Conservation (phyloP, 768 basidiomycete species). For the Obba rivulosa region DNA sequence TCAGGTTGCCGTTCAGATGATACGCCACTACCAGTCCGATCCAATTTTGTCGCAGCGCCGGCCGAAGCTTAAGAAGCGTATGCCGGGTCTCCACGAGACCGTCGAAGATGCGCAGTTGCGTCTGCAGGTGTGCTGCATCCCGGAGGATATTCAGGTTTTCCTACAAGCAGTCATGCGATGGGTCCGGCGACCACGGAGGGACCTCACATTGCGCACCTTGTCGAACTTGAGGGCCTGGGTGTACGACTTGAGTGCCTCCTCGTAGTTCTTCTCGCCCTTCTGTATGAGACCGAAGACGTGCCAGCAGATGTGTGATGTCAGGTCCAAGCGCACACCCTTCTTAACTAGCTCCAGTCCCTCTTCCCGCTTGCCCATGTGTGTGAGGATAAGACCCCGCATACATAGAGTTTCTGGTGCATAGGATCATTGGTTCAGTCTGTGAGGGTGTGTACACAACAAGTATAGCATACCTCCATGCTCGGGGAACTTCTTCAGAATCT, state of each 20-base stretch:
- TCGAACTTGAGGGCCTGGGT: conserved; percentile 85
- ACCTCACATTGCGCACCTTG: conserved; percentile 44
- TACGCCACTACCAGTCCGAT: conserved; percentile 83
- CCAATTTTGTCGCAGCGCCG: conserved; percentile 86
- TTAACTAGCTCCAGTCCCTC: conserved; percentile 81
- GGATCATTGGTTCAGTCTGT: neutral
- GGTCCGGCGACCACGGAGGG: neutral
- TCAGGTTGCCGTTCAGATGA: conserved; percentile 71
- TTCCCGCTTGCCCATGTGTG: conserved; percentile 73
- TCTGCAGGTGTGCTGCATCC: conserved; percentile 84
- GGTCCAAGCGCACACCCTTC: conserved; percentile 75
- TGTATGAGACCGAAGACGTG: conserved; percentile 96
- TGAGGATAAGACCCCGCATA: conserved; percentile 90
- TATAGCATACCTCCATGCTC: conserved; percentile 86
- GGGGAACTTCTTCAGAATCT: conserved; percentile 92
- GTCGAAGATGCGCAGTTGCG: conserved; percentile 80
- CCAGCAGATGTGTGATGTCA: conserved; percentile 94
- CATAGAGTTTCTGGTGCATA: conserved; percentile 75
- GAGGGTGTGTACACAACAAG: too few relatives aligned
- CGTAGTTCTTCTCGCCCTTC: conserved; percentile 91
- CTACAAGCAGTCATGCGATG: conserved; percentile 32
- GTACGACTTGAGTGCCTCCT: conserved; percentile 91
- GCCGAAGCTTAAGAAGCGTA: conserved; percentile 72
- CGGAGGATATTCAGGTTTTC: conserved; percentile 92
- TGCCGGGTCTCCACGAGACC: conserved; percentile 77